These are phyloP conservation scores for Neofusicoccum sp. DNA, from an alignment of 2,329 filamentous ascomycete genomes.

Conservation along the genomic window DNA sequence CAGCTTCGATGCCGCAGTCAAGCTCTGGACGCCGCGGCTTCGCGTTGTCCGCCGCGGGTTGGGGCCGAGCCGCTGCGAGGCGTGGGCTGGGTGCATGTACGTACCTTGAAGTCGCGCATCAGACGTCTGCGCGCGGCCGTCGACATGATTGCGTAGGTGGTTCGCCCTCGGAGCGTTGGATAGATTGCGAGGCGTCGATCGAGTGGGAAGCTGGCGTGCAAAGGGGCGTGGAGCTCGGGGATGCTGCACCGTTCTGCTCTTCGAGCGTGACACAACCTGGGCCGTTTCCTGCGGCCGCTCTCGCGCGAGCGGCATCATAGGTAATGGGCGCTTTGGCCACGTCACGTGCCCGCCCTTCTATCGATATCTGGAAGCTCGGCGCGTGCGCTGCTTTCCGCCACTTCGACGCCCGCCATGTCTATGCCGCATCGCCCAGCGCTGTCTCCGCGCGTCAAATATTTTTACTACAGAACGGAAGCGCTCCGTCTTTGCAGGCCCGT, in stretches of 20 bases:
- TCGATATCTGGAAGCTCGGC: neutral
- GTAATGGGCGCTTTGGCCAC: neutral
- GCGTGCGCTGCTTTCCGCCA: no score
- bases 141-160: slow-evolving; percentile 61
- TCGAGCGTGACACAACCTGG: no score
- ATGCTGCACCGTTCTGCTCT: neutral
- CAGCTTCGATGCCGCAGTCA: slow-evolving; percentile 53
- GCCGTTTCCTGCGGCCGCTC: no score
- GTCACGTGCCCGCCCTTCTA: neutral
- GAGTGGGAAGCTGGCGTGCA: slow-evolving; percentile 14
- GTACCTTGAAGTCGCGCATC: slow-evolving; percentile 99
- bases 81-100: slow-evolving; percentile 17
- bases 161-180: slow-evolving; percentile 13
- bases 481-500: no score
- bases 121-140: slow-evolving; percentile 91
- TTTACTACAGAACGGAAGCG: no score
- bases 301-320: no score
- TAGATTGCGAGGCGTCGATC: slow-evolving; percentile 16
- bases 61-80: slow-evolving; percentile 19
- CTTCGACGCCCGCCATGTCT: no score
- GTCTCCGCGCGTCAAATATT: no score
- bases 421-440: no score
- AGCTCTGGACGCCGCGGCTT: neutral
- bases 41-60: slow-evolving; percentile 11
- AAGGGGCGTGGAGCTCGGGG: neutral